Base-by-base conservation (phyloP, 2,329 filamentous ascomycete genomes). In the Hypoxylon sp. region DNA sequence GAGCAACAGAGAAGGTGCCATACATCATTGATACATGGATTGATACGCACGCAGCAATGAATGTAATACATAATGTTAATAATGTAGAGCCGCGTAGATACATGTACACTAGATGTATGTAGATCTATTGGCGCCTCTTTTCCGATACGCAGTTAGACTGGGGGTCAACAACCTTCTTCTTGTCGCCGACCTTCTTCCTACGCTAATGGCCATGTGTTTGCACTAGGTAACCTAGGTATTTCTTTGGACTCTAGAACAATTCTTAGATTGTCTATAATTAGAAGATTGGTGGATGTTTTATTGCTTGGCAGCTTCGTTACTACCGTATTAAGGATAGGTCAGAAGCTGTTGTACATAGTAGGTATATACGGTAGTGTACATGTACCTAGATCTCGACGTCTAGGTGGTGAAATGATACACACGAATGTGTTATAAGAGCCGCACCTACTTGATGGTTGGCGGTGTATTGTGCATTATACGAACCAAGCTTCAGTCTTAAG, bases 401-500 rank as follows among this genome's bases (percentile, higher is more conserved):
- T 53, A 37, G 42, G 46, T 53, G 19, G 31, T 33, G 46, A 56
- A 66, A 61, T 51, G 46, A 44, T 46, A 55, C 59, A 22, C 13
- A 52, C 24, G 35, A 24, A 29, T 50, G 26, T 24, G 26, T 55
- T 42, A 50, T 62, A 66, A 68, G 68, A 70, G 68, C 68, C 65
- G 62, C 68, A 70, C 55, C 24, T 33, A 50, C 47, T 26, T 55
- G 17, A 17, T 26, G 47, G 42, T 66, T 29, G 29, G 51, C 46
- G 55, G 57, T 52, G 53, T 53, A 24, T 62, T 55, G 61, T 61
- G 65, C 57, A 70, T 70, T 68, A 47, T 42, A 42, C 50, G 57
- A 44, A 42, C 65, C 44, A 64, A 71, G 63, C 66, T 72, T 71
- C 63, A 71, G 64, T 71, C 70, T 33, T 61, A 70, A 72, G 68